Evolutionary conservation across 768 basidiomycete species (phyloP), one percentile per base, ranked within the genome.

Genomic region (Boletus coccyginus): DNA sequence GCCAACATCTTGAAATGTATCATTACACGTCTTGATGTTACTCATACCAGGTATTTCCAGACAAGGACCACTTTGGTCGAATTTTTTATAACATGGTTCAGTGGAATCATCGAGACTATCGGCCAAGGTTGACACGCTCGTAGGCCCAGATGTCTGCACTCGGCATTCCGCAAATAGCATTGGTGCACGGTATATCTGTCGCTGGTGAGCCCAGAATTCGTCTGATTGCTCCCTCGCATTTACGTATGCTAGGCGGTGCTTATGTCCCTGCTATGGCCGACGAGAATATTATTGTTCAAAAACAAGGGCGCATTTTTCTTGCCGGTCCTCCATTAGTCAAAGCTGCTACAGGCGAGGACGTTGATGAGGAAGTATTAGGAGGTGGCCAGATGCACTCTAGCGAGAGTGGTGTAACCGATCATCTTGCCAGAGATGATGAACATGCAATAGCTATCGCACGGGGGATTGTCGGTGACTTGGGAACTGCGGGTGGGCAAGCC

Each of bases 241-340:
- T 41, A 46, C 56, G 53, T 62, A 17, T 33, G 48, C 17, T 44
- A 88, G 89, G 90, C 54, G 94, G 94, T 55, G 94, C 94, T 40
- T 95, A 94, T 73, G 92, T 96, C 42, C 94, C 94, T 29, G 94
- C 94, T 3, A 96, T 98, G 92, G 92, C 94, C 1, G 94, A 98
- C 66, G 92, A 94, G 73, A 94, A 92, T 60, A 81, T 93, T 63
- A 94, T 93, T 58, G 91, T 93, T 33, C 84, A 86, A 56, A 89
- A 94, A 57, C 94, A 96, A 74, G 94, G 94, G 0, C 88, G 82
- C 17, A 97, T 98, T 61, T 97, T 97, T 76, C 81, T 98, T 17
- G 94, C 94, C 14, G 94, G 94, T 0, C 95, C 95, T 12, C 94
- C 94, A 10, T 79, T 98, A 12, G 94, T 98, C 52, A 94, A 93